These are phyloP conservation scores for Fusarium setosum DNA, from an alignment of 2,329 filamentous ascomycete species.

Conservation along the genomic window DNA sequence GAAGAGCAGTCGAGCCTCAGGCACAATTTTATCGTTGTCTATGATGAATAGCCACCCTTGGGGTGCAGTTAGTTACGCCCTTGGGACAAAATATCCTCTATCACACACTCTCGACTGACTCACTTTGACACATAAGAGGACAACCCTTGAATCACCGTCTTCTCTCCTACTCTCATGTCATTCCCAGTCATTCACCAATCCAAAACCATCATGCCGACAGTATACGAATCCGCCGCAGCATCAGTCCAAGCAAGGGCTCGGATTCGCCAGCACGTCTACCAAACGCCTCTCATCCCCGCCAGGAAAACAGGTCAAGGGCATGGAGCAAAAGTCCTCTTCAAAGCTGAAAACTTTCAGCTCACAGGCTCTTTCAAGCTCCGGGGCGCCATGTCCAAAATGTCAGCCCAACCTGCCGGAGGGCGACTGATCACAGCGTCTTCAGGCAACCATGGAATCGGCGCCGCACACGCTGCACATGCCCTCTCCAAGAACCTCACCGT, in stretches of 20 bases:
- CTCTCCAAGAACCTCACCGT: not conserved
- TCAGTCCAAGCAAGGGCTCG: not conserved
- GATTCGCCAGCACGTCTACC: not conserved
- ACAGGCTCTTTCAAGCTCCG: conserved; percentile 43
- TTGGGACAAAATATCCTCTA: no score
- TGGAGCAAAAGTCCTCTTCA: conserved; percentile 26
- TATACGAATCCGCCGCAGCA: not conserved
- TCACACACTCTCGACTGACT: no score
- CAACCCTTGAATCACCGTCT: not conserved
- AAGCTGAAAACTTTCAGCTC: conserved; percentile 42
- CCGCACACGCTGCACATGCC: not conserved
- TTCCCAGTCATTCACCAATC: not conserved
- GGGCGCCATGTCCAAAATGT: conserved; percentile 42
- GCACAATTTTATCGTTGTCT: no score
- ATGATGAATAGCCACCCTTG: no score
- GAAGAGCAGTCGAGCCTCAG: no score
- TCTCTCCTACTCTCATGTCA: not conserved
- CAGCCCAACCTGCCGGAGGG: conserved; percentile 1
- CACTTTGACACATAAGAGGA: not conserved
- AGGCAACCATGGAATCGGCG: not conserved
- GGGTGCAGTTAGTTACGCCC: no score
- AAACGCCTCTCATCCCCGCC: conserved; percentile 2
- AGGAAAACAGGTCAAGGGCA: not conserved
- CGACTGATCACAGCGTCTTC: not conserved
- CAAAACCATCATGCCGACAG: not conserved